Percentiles rank a stretch among this genome's conserved stretches.
These are phyloP conservation scores for Marasmius sp. DNA, from an alignment of 1,284 basidiomycete species.

Conservation along the genomic window DNA sequence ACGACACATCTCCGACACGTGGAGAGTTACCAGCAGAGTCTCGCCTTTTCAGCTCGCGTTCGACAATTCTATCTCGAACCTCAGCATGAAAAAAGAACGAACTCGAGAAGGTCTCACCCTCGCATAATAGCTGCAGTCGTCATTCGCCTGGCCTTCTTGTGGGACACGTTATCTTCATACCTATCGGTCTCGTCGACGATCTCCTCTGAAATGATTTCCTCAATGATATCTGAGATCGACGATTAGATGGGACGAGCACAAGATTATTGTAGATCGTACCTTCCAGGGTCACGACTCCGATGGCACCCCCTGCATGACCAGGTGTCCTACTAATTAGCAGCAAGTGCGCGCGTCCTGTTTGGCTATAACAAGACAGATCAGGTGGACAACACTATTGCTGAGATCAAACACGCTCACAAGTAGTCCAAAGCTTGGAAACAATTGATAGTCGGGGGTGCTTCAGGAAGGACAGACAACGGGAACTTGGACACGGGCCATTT, in stretches of 20 bases:
- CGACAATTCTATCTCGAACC: constrained; percentile 28
- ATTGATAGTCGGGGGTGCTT: constrained; percentile 84
- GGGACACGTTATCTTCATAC: constrained; percentile 83
- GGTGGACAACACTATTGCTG: constrained; percentile 18
- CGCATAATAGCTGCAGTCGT: constrained; percentile 81
- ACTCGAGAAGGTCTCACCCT: constrained; percentile 44
- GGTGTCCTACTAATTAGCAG: constrained; percentile 86
- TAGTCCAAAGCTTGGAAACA: constrained; percentile 86
- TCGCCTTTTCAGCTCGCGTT: constrained; percentile 24
- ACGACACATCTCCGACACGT: not conserved
- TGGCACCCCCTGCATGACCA: constrained; percentile 76
- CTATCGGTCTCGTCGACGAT: constrained; percentile 90
- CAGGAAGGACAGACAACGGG: constrained; percentile 82
- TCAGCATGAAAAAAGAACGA: not conserved
- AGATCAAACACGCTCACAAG: constrained; percentile 52
- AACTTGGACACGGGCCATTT: constrained; percentile 76
- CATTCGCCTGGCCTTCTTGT: constrained; percentile 66
- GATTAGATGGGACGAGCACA: not conserved
- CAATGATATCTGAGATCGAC: not conserved
- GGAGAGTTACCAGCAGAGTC: constrained; percentile 7
- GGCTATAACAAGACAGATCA: constrained; percentile 46
- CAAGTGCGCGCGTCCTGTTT: constrained; percentile 93
- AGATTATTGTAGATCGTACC: constrained; percentile 38
- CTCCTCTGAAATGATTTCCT: constrained; percentile 88
- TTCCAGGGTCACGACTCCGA: constrained; percentile 83